These are phyloP conservation scores for Thinopyrum elongatum DNA, from an alignment of 176 grass and related monocot genomes.

Conservation along the genomic window DNA sequence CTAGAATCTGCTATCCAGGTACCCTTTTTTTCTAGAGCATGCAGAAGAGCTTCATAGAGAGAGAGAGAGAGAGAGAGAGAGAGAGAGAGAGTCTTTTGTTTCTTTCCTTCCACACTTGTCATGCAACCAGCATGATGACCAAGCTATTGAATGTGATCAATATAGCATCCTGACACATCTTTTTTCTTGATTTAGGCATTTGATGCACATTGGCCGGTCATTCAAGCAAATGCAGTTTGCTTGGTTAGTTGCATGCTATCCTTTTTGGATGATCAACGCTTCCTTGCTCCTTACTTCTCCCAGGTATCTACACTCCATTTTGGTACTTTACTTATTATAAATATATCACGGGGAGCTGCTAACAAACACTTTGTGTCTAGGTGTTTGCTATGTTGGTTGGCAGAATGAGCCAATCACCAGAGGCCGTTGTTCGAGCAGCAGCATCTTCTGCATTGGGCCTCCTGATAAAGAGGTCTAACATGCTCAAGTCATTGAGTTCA, in stretches of 20 bases:
- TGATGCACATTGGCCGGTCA: constrained; percentile 90
- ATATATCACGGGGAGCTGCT: not conserved
- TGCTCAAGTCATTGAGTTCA: constrained; percentile 47
- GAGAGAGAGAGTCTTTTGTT: not conserved
- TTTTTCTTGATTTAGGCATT: constrained; percentile 72
- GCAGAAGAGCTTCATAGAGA: not conserved
- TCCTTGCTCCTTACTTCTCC: constrained; percentile 84
- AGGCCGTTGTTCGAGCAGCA: constrained; percentile 73
- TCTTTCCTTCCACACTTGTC: not conserved
- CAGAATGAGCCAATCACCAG: constrained; percentile 75
- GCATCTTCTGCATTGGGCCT: constrained; percentile 79
- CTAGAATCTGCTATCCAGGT: constrained; percentile 95
- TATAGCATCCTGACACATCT: constrained; percentile 3
- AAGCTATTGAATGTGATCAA: not conserved
- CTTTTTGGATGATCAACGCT: constrained; percentile 83
- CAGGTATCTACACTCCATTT: constrained; percentile 55
- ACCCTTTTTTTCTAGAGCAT: not conserved
- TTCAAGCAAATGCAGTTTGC: constrained; percentile 94
- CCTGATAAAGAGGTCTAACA: constrained; percentile 76
- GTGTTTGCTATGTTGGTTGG: constrained; percentile 76
- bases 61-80: too few relatives aligned
- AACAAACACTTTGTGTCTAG: constrained; percentile 41
- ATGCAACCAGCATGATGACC: not conserved
- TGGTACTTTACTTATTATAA: constrained; percentile 19
- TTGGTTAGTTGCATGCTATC: constrained; percentile 85